Conservation (phyloP, 2,329 filamentous ascomycete species). For the Alternaria gaisen region DNA sequence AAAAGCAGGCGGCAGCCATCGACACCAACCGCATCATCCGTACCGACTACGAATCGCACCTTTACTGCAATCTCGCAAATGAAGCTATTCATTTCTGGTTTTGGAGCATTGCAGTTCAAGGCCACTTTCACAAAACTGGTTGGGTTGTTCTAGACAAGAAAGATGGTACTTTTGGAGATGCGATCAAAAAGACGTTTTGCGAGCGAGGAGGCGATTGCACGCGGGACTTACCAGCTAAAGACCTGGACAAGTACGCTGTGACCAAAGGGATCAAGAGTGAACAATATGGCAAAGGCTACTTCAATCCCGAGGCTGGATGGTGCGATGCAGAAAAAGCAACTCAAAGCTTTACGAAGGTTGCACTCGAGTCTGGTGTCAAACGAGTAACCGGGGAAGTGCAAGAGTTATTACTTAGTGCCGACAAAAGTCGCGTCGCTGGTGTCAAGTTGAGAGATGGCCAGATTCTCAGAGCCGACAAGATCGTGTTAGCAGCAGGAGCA, state of each 20-base stretch:
- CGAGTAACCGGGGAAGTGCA: conserved; percentile 57
- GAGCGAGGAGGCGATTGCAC: conserved; percentile 54
- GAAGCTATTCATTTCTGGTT: conserved; percentile 56
- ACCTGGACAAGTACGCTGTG: conserved; percentile 55
- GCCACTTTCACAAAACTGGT: conserved; percentile 66
- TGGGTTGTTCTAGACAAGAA: conserved; percentile 65
- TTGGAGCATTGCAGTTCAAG: conserved; percentile 36
- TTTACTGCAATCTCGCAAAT: conserved; percentile 62
- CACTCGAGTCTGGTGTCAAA: conserved; percentile 56
- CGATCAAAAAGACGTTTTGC: conserved; percentile 64
- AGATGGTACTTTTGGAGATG: conserved; percentile 57
- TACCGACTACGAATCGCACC: conserved; percentile 65
- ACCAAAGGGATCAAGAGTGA: conserved; percentile 41
- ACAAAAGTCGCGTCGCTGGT: conserved; percentile 50
- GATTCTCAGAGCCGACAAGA: conserved; percentile 60
- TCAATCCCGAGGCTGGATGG: conserved; percentile 64
- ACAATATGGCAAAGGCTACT: conserved; percentile 53
- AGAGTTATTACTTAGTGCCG: conserved; percentile 54
- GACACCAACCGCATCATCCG: conserved; percentile 70
- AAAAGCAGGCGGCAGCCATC: conserved; percentile 63
- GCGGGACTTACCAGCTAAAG: conserved; percentile 37
- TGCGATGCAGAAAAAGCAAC: conserved; percentile 61
- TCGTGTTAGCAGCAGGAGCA: conserved; percentile 65
- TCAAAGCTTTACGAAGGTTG: conserved; percentile 55
- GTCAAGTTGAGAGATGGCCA: conserved; percentile 60